Conservation (phyloP, 495 filamentous ascomycete genomes). For the Cetradonia linearis region DNA sequence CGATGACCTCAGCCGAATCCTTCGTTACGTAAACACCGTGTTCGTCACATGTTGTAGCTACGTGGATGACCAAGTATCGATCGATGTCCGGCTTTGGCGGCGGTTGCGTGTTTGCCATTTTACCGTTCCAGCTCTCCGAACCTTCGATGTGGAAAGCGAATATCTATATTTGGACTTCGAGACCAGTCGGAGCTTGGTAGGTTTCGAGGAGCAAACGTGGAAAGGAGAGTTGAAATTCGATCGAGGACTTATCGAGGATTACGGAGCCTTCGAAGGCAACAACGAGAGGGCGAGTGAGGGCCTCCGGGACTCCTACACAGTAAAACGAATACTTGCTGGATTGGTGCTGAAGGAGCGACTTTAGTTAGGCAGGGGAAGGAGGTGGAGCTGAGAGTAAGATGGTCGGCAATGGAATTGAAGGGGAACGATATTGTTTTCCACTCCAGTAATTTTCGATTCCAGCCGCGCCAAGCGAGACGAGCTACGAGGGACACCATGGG, state of each 20-base stretch:
- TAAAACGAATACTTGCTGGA: background rate
- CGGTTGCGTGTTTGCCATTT: slow-evolving; percentile 29
- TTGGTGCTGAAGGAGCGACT: slow-evolving; percentile 21
- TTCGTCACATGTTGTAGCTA: slow-evolving; percentile 97
- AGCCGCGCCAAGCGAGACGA: background rate
- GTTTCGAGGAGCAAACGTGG: background rate
- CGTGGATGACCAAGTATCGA: slow-evolving; percentile 93
- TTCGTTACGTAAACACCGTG: slow-evolving; percentile 99
- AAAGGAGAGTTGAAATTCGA: background rate
- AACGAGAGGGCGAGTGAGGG: slow-evolving; percentile 5
- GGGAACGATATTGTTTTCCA: slow-evolving; percentile 6
- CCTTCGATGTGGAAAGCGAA: slow-evolving; percentile 6
- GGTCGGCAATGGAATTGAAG: slow-evolving; percentile 10
- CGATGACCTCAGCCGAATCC: slow-evolving; percentile 97
- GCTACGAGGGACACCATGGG: background rate
- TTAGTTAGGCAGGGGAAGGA: slow-evolving; percentile 18
- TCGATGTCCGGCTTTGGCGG: slow-evolving; percentile 57
- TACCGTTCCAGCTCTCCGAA: slow-evolving; percentile 1
- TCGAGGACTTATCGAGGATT: background rate
- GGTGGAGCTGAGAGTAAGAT: slow-evolving; percentile 12
- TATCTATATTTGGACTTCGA: slow-evolving; percentile 8
- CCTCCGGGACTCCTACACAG: slow-evolving; percentile 12
- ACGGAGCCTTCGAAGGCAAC: background rate
- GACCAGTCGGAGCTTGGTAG: background rate
- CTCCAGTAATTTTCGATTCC: slow-evolving; percentile 7